Base-by-base conservation (phyloP, 139 green algal species). In the Medakamo hakoo region DNA sequence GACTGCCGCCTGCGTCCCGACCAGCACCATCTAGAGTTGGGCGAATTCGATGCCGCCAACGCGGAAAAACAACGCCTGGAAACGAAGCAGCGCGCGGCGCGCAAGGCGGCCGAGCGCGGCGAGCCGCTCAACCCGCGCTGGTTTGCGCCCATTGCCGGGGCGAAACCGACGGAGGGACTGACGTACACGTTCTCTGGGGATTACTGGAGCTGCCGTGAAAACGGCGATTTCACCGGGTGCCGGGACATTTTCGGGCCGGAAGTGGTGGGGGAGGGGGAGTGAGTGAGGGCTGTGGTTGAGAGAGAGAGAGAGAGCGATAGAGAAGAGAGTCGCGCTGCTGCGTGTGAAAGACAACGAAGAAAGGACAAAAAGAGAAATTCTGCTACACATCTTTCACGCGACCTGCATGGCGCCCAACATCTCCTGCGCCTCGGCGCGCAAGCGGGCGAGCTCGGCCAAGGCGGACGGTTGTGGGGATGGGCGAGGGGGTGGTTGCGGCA, bases 11-110 rank as follows among this genome's bases (percentile, higher is more conserved):
- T 92, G 64, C 75, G 86, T 1, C 83, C 83, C 28, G 86, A 94
- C 77, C 82, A 91, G 68, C 71, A 77, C 27, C 64, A 30, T 18
- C 60, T 83, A 62, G 84, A 90, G 68, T 30, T 73, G 56, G 82
- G 82, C 49, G 25, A 66, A 31, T 87, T 80, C 60, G 79, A 84
- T 40, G 61, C 87, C 64, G 83, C 84, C 19, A 88, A 85, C 55
- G 58, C 30, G 14, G 85, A 92, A 75, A 94, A 94, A 76, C 83
- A 86, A 65, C 68, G 86, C 57, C 76, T 94, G 60, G 86, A 94
- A 77, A 73, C 86, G 73, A 94, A 94, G 83, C 86, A 89, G 68
- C 63, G 82, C 1, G 79, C 79, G 48, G 82, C 81, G 20, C 68
- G 82, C 26, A 82, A 84, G 69, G 79, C 79, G 49, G 81, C 79